A percentile compares a stretch with the other conserved stretches of the same genome.
Conservation (phyloP, 345 rosid genomes). For the Syzygium jambos region DNA sequence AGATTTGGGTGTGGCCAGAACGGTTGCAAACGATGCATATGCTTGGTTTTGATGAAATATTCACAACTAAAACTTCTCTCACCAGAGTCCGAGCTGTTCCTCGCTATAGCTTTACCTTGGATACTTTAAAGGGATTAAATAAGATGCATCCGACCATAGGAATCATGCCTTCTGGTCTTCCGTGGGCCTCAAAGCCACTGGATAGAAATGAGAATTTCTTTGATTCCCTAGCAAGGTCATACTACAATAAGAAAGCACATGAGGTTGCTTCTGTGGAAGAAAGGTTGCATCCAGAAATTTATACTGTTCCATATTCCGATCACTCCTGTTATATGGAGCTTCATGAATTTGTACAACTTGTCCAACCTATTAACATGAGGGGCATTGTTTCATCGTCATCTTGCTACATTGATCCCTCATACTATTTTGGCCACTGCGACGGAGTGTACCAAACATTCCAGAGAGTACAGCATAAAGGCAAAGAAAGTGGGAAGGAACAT, state of each 20-base stretch:
- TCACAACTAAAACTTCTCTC: constrained; percentile 60
- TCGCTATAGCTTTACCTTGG: constrained; percentile 60
- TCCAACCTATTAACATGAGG: constrained; percentile 46
- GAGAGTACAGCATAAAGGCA: constrained; percentile 8
- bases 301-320: constrained; percentile 57
- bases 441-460: constrained; percentile 25
- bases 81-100: constrained; percentile 81
- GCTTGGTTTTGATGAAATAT: constrained; percentile 46
- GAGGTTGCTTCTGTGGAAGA: constrained; percentile 5
- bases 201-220: constrained; percentile 30
- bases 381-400: constrained; percentile 66
- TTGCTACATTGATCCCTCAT: constrained; percentile 50
- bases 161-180: constrained; percentile 84
- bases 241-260: constrained; percentile 9
- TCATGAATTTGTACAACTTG: constrained; percentile 50
- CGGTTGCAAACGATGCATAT: constrained; percentile 77
- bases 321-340: constrained; percentile 70
- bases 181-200: constrained; percentile 40
- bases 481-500: constrained; percentile 8
- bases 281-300: constrained; percentile 39
- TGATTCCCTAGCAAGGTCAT: constrained; percentile 23
- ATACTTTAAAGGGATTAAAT: constrained; percentile 60
- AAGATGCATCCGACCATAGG: constrained; percentile 55
- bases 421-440: constrained; percentile 48
- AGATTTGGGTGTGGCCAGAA: constrained; percentile 97